phyloP scores from a whole-genome alignment of 306 rosid genomes.

The Corylus avellana region DNA sequence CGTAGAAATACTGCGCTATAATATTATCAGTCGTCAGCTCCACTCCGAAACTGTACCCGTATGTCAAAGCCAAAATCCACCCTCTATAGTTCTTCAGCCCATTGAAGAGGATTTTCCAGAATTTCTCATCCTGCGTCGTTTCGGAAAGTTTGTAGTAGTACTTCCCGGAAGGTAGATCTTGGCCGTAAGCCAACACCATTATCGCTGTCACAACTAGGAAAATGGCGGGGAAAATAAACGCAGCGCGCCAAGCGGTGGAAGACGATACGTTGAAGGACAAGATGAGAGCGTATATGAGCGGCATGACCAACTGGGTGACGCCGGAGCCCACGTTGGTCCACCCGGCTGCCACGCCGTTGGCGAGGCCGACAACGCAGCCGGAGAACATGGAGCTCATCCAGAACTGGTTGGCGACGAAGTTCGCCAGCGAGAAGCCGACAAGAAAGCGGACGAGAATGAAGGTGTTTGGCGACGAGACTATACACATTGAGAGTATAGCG shows the following conservation, averaged over 20 bases:
- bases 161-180: conserved; percentile 40
- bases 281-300: conserved; percentile 43
- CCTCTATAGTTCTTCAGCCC: conserved; percentile 57
- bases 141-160: neutral
- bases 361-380: conserved; percentile 45
- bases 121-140: conserved; percentile 1
- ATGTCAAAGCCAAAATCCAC: conserved; percentile 48
- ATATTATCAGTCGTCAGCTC: conserved; percentile 59
- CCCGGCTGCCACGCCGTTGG: conserved; percentile 63
- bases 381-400: conserved; percentile 76
- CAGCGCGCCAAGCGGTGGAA: conserved; percentile 50
- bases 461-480: conserved; percentile 35
- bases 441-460: conserved; percentile 54
- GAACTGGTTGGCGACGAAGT: conserved; percentile 61
- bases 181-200: conserved; percentile 44
- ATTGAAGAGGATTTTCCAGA: neutral
- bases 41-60: conserved; percentile 51
- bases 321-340: conserved; percentile 67
- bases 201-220: conserved; percentile 41
- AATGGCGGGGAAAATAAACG: conserved; percentile 43
- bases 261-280: conserved; percentile 32
- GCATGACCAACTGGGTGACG: conserved; percentile 58
- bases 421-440: conserved; percentile 53
- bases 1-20: conserved; percentile 57
- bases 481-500: conserved; percentile 38